Evolutionary conservation across 2,329 filamentous ascomycete genomes (phyloP), one percentile per base, ranked within the genome.

Genomic region (Talaromyces sp.): DNA sequence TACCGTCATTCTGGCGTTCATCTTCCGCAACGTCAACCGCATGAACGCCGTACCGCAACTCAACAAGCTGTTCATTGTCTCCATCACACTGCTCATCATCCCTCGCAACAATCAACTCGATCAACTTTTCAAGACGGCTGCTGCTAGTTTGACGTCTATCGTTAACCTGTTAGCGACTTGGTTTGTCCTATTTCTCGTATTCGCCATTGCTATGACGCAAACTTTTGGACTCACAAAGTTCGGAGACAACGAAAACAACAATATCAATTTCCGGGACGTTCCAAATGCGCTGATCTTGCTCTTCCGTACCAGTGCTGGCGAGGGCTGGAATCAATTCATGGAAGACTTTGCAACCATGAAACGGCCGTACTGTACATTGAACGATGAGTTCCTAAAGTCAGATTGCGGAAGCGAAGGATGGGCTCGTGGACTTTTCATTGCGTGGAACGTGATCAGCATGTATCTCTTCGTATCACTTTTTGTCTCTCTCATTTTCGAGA

Each of bases 401-500:
- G 96, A 99, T 78, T 99, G 95, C 74, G 95, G 95, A 66, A 97
- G 94, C 79, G 86, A 88, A 60, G 86, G 88, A 45, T 99, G 95
- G 93, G 93, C 95, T 7, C 86, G 93, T 61, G 87, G 89, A 38
- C 83, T 99, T 10, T 99, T 99, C 81, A 93, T 98, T 65, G 88
- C 90, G 4, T 99, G 95, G 95, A 99, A 99, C 81, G 94, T 99
- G 72, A 86, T 99, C 78, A 98, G 94, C 90, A 99, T 99, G 95
- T 99, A 99, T 80, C 96, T 99, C 73, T 99, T 99, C 74, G 94
- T 98, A 74, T 97, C 94, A 74, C 82, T 99, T 75, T 99, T 99
- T 77, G 94, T 99, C 66, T 99, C 95, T 58, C 88, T 99, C 76
- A 99, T 99, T 71, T 99, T 96, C 80, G 95, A 99, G 81, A 98